Percentiles rank a stretch among this genome's conserved stretches.
These are phyloP conservation scores for Mycena albidolilacea DNA, from an alignment of 768 basidiomycete genomes.

Conservation along the genomic window DNA sequence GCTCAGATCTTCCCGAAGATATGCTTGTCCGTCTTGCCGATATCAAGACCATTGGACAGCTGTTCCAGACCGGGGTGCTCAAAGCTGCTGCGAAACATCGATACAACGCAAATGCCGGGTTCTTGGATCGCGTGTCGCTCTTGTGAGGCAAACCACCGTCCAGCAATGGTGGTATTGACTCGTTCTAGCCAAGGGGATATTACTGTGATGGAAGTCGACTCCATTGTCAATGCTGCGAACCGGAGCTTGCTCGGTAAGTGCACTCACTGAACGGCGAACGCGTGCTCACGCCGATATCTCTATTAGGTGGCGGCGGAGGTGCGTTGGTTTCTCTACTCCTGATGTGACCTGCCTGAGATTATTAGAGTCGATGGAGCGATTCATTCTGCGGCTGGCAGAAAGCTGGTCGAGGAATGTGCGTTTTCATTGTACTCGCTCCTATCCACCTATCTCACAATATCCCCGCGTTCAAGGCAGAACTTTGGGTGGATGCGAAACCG, in stretches of 20 bases:
- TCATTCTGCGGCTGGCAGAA: conserved; percentile 79
- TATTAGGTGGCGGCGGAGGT: conserved; percentile 84
- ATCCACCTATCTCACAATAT: not conserved
- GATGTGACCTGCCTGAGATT: conserved; percentile 14
- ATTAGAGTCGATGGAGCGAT: conserved; percentile 85
- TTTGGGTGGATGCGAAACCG: conserved; percentile 78
- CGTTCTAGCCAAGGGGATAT: conserved; percentile 81
- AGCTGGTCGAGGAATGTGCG: conserved; percentile 80
- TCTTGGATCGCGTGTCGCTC: conserved; percentile 76
- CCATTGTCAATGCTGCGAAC: conserved; percentile 90
- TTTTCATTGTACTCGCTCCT: conserved; percentile 19
- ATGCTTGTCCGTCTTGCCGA: conserved; percentile 56
- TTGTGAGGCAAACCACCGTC: conserved; percentile 61
- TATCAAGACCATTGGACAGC: conserved; percentile 69
- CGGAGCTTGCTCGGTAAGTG: conserved; percentile 73
- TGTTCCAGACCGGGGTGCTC: conserved; percentile 64
- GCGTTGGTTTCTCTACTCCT: conserved; percentile 40
- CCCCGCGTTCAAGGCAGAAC: conserved; percentile 63
- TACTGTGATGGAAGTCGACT: conserved; percentile 77
- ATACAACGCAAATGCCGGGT: conserved; percentile 53
- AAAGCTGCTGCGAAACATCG: conserved; percentile 47
- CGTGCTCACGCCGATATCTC: not conserved
- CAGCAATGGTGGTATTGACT: conserved; percentile 9
- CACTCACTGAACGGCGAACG: conserved; percentile 3
- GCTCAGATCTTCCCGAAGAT: conserved; percentile 34